Conservation (phyloP, 2,329 filamentous ascomycete species). For the Neopestalotiopsis sp. region DNA sequence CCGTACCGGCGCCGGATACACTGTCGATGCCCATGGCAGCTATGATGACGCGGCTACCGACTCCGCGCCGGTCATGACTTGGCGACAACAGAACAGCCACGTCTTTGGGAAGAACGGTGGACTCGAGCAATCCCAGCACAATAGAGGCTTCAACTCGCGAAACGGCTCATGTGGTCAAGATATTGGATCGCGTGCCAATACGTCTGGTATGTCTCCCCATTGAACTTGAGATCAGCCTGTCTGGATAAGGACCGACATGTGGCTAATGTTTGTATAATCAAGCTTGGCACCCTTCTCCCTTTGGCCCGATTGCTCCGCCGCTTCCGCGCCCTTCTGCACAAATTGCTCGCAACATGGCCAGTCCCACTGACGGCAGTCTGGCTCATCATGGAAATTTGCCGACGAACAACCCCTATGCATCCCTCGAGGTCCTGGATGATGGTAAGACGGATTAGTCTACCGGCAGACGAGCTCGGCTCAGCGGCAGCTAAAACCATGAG, state of each 20-base stretch:
- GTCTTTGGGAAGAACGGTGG: background rate
- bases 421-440: constrained; percentile 30
- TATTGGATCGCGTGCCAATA: background rate
- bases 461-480: background rate
- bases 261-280: background rate
- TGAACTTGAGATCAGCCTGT: constrained; percentile 7
- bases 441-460: background rate
- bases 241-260: background rate
- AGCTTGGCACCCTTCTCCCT: constrained; percentile 34
- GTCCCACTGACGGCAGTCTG: background rate
- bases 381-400: constrained; percentile 17
- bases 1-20: background rate
- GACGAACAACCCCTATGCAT: constrained; percentile 33
- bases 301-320: constrained; percentile 38
- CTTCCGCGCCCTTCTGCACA: constrained; percentile 23
- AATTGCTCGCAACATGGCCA: background rate
- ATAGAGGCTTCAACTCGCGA: background rate
- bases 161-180: background rate
- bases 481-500: background rate
- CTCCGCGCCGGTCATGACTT: background rate
- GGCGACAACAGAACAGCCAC: constrained; percentile 9
- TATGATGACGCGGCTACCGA: background rate
- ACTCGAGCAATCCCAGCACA: constrained; percentile 5
- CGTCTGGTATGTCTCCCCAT: constrained; percentile 1
- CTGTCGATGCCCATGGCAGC: background rate